Evolutionary conservation across 805 yeast genomes (phyloP), one percentile per base, ranked within the genome.

Genomic region (Soucietia sequanensis): DNA sequence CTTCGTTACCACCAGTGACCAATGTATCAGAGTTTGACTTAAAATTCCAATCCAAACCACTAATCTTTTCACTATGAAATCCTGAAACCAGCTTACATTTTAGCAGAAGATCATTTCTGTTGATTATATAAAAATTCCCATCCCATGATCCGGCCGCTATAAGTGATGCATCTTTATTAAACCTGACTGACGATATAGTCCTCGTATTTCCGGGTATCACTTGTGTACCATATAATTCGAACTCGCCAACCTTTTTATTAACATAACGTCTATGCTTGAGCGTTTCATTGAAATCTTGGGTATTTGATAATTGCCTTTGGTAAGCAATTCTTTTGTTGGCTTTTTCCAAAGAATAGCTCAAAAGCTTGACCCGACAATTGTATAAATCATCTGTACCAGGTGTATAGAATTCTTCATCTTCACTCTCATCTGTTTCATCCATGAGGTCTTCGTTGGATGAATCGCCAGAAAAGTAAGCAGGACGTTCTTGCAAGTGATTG

Each of bases 81-180:
- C 76, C 78, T 4, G 53, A 50, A 6, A 39, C 43, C 56, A 65
- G 56, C 1, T 46, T 44, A 1, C 34, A 21, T 10, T 40, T 45
- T 4, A 42, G 42, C 13, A 60, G 58, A 27, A 82, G 56, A 3
- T 70, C 55, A 0, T 58, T 47, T 3, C 56, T 44, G 29, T 72
- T 56, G n/a, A 83, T 27, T 1, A 86, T 42, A 41, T 70, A 72
- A 4, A 87, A 46, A 18, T 69, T 68, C 3, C 97, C 97, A 42
- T 81, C 77, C 97, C 98, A 91, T 23, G 93, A 84, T 0, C 89
- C 93, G 10, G 78, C 66, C 0, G 87, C 83, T 3, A 85, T 56
- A 2, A 42, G 33, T 2, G 47, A 27, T 4, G 62, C 55, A 33
- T 63, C 52, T 0, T 62, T 58, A 4, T 78, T 65, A 38, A 76